A percentile compares a stretch with the other conserved stretches of the same genome.
Conservation (phyloP, 441 rosid genomes). For the Gossypium trilobum region DNA sequence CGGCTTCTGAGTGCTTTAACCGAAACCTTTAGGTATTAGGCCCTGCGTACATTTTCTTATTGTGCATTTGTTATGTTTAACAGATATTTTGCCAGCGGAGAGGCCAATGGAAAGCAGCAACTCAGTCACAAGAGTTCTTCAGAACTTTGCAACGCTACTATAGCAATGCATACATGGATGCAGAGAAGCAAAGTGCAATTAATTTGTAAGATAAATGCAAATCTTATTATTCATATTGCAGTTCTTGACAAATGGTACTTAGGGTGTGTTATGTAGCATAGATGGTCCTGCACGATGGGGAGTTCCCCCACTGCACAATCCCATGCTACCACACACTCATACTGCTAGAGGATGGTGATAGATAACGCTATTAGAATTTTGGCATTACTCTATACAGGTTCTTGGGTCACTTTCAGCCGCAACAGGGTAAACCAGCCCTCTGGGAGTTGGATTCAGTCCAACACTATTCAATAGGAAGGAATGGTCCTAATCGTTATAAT, state of each 20-base stretch:
- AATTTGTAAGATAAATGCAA: conserved; percentile 42
- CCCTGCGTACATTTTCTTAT: neutral
- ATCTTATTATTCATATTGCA: neutral
- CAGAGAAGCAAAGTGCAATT: conserved; percentile 70
- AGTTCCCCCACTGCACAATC: neutral
- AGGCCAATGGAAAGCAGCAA: conserved; percentile 79
- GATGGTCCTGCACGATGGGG: neutral
- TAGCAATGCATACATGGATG: conserved; percentile 65
- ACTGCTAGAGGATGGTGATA: neutral
- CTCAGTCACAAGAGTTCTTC: conserved; percentile 66
- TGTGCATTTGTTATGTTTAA: conserved; percentile 14
- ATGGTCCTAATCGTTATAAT: conserved; percentile 28
- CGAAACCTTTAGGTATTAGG: neutral
- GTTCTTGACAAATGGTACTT: neutral
- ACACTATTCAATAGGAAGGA: conserved; percentile 45
- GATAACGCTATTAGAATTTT: neutral
- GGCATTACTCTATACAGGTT: conserved; percentile 41
- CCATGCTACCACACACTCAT: neutral
- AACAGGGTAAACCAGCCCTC: conserved; percentile 62
- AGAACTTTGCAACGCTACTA: conserved; percentile 69
- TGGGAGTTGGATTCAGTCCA: conserved; percentile 95
- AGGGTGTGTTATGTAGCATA: neutral
- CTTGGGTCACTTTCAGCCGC: conserved; percentile 88
- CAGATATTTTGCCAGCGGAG: conserved; percentile 70
- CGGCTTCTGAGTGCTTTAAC: neutral